Base-by-base conservation (phyloP, 257 asterid species). In the Fraxinus anomala region DNA sequence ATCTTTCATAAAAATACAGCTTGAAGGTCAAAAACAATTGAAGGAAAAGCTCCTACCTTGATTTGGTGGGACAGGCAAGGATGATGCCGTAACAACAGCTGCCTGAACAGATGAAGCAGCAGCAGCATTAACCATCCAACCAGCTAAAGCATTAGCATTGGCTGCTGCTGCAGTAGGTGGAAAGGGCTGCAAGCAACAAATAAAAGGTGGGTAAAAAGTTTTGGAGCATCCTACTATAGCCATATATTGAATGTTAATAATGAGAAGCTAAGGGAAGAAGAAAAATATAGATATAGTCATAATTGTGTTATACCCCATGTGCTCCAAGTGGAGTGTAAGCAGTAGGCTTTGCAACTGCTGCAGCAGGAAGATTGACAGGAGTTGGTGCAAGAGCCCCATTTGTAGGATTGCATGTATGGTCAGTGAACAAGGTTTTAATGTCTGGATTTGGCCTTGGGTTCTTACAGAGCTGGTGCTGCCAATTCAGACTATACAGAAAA, bases 401-500 rank as follows among this genome's bases (percentile, higher is more conserved):
- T 74, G 94, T 89, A 79, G 88, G 95, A 82, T 76, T 85, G 89
- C 99, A 94, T 66, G 93, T 84, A 78, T 94, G 97, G 82, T 94
- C 99, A 9, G 82, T 85, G 86, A 94, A 94, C 85, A 94, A 86
- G 74, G 99, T 94, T 86, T 92, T 94, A 74, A 94, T 94, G 84
- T 94, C 99, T 16, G 99, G 99, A 81, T 92, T 94, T 67, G 96
- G 88, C 92, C 99, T 90, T 10, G 97, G 99, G 83, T 90, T 94
- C 86, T 94, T 92, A 80, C 99, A 94, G 42, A 94, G 95, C 87
- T 94, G 99, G 85, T 94, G 99, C 89, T 94, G 99, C 99, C 99
- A 94, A 85, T 94, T 94, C 85, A 94, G 90, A 86, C 99, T 94
- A 90, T 79, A 87, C 61, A 73, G 67, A 79, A 68, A 36, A 77